Evolutionary conservation across 345 rosid species (phyloP).

Genomic region (Iberis pinnata): DNA sequence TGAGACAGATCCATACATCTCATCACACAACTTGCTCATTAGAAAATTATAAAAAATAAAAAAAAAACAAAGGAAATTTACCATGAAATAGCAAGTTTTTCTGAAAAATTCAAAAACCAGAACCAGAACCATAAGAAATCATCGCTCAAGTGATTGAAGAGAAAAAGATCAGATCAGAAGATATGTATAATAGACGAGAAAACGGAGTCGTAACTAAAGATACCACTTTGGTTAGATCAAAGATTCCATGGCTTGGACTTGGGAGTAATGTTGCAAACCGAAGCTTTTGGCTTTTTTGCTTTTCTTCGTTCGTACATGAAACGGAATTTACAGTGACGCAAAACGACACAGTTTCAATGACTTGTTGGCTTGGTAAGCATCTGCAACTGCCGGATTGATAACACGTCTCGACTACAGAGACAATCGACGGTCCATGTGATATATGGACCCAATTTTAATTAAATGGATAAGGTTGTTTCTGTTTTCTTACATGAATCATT

Average conservation of each 20-base stretch:
- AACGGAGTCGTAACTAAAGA: background rate
- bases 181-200: slow-evolving; percentile 1
- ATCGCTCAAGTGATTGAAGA: background rate
- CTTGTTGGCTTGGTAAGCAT: slow-evolving; percentile 27
- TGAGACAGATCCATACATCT: slow-evolving; percentile 8
- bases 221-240: slow-evolving; percentile 21
- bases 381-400: slow-evolving; percentile 2
- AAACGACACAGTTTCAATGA: slow-evolving; percentile 28
- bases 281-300: slow-evolving; percentile 24
- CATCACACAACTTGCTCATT: no score
- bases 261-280: slow-evolving; percentile 20
- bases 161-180: slow-evolving; percentile 13
- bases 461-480: slow-evolving; percentile 19
- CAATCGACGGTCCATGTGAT: slow-evolving; percentile 17
- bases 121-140: slow-evolving; percentile 4
- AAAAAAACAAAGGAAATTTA: slow-evolving; percentile 5
- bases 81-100: slow-evolving; percentile 14
- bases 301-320: slow-evolving; percentile 25
- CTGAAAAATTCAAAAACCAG: background rate
- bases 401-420: background rate
- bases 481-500: slow-evolving; percentile 8
- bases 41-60: no score
- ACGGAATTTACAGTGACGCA: slow-evolving; percentile 8
- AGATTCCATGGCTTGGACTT: slow-evolving; percentile 25
- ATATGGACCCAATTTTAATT: slow-evolving; percentile 7